These are phyloP conservation scores for Elsinoe australis DNA, from an alignment of 2,329 filamentous ascomycete genomes.

Conservation along the genomic window DNA sequence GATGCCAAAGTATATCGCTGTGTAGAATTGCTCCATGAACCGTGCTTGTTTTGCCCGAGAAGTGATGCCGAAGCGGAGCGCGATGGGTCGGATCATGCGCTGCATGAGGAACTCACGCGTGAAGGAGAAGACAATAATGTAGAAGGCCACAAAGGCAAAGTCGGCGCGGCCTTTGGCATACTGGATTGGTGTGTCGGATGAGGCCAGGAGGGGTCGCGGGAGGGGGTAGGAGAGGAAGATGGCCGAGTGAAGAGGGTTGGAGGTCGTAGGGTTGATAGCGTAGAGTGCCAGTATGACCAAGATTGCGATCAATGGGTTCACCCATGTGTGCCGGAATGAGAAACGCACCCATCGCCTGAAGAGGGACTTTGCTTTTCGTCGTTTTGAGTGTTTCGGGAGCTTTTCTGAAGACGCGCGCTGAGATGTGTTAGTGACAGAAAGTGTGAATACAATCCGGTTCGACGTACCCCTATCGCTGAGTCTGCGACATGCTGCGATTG, in stretches of 20 bases:
- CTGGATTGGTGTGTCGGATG: slow-evolving; percentile 44
- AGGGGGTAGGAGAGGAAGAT: slow-evolving; percentile 81
- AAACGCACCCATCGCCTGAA: slow-evolving; percentile 40
- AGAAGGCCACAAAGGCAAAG: slow-evolving; percentile 80
- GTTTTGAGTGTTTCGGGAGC: slow-evolving; percentile 36
- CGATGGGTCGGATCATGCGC: slow-evolving; percentile 70
- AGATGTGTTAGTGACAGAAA: slow-evolving; percentile 17
- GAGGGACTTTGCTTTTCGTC: slow-evolving; percentile 38
- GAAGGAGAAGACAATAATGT: slow-evolving; percentile 82
- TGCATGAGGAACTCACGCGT: slow-evolving; percentile 97
- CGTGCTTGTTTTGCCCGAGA: slow-evolving; percentile 72
- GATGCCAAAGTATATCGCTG: slow-evolving; percentile 78
- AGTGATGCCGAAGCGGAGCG: slow-evolving; percentile 59
- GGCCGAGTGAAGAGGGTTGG: slow-evolving; percentile 71
- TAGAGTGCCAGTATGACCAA: slow-evolving; percentile 59
- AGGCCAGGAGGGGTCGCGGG: slow-evolving; percentile 42
- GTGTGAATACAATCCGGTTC: slow-evolving; percentile 12
- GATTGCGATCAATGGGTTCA: slow-evolving; percentile 62
- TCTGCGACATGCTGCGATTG: slow-evolving; percentile 18
- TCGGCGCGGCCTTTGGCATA: slow-evolving; percentile 89
- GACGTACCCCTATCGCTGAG: slow-evolving; percentile 16
- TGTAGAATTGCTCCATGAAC: slow-evolving; percentile 96
- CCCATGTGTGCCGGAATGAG: slow-evolving; percentile 51
- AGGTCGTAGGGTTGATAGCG: slow-evolving; percentile 63
- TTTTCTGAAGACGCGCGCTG: slow-evolving; percentile 20